Evolutionary conservation across 1,284 basidiomycete species (phyloP).

Genomic region (Sutorius eximius): DNA sequence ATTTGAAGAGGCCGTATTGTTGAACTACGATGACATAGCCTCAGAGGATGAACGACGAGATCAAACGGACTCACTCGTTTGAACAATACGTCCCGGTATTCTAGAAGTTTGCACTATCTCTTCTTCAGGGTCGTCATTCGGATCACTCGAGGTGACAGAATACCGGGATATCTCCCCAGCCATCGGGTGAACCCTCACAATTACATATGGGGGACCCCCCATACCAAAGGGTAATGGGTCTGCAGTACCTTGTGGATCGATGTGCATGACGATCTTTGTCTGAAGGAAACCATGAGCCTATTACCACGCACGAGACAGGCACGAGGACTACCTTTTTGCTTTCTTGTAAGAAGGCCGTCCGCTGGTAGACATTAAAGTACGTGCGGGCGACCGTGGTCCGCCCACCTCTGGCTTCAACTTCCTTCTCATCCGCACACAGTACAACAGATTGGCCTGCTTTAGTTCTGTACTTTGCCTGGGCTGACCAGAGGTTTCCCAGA

Average conservation of each 20-base stretch:
- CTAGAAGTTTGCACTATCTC: slow-evolving; percentile 81
- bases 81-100: slow-evolving; percentile 69
- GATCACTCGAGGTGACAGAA: slow-evolving; percentile 69
- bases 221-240: slow-evolving; percentile 76
- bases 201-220: slow-evolving; percentile 65
- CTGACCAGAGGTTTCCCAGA: slow-evolving; percentile 81
- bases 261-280: slow-evolving; percentile 86
- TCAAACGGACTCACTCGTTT: slow-evolving; percentile 63
- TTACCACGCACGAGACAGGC: neutral
- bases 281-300: slow-evolving; percentile 34
- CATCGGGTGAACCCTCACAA: slow-evolving; percentile 77
- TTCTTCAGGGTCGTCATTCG: slow-evolving; percentile 69
- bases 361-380: slow-evolving; percentile 84
- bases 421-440: slow-evolving; percentile 66
- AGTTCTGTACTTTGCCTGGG: slow-evolving; percentile 77
- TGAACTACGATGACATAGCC: slow-evolving; percentile 56
- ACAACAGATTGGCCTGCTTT: slow-evolving; percentile 67
- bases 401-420: slow-evolving; percentile 65
- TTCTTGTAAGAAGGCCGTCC: slow-evolving; percentile 72
- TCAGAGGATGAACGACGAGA: slow-evolving; percentile 2
- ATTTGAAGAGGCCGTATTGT: slow-evolving; percentile 83
- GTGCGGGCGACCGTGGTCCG: slow-evolving; percentile 68
- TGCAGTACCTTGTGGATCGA: slow-evolving; percentile 72
- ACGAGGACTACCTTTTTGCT: slow-evolving; percentile 62
- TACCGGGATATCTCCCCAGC: slow-evolving; percentile 79